phyloP scores from a whole-genome alignment of 2,329 filamentous ascomycete species.

The Aaosphaeria pasadenensis region DNA sequence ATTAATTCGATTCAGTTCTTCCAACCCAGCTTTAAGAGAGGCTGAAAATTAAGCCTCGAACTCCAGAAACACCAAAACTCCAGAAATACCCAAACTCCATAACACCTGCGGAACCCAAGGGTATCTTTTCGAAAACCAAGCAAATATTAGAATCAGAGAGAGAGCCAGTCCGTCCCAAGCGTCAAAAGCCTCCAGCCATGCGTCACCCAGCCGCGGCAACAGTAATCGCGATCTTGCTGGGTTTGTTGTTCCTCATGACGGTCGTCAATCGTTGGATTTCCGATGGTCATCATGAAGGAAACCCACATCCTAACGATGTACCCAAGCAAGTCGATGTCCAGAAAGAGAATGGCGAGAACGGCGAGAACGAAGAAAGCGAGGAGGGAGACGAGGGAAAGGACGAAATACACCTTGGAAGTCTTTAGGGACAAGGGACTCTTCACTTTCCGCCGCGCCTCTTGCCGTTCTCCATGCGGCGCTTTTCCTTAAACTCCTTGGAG shows the following conservation, averaged over 20 bases:
- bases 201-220: constrained; percentile 34
- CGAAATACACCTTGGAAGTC: too few relatives aligned
- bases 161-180: too few relatives aligned
- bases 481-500: background rate
- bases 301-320: constrained; percentile 31
- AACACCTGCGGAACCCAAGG: too few relatives aligned
- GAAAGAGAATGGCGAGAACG: constrained; percentile 8
- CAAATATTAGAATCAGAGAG: background rate
- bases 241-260: constrained; percentile 25
- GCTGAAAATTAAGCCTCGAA: too few relatives aligned
- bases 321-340: constrained; percentile 18
- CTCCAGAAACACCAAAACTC: too few relatives aligned
- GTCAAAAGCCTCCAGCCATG: constrained; percentile 14
- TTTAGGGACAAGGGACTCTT: background rate
- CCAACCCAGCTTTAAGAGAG: too few relatives aligned
- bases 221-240: constrained; percentile 28
- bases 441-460: background rate
- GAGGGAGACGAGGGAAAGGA: background rate
- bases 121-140: background rate
- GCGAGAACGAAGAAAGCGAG: constrained; percentile 6
- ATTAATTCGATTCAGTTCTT: too few relatives aligned
- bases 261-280: constrained; percentile 19
- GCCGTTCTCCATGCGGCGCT: background rate
- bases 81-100: too few relatives aligned
- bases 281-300: constrained; percentile 35